Evolutionary conservation across 352 stramenopile genomes (phyloP), one percentile per base, ranked within the genome.

Genomic region (Aphanomyces stellatus): DNA sequence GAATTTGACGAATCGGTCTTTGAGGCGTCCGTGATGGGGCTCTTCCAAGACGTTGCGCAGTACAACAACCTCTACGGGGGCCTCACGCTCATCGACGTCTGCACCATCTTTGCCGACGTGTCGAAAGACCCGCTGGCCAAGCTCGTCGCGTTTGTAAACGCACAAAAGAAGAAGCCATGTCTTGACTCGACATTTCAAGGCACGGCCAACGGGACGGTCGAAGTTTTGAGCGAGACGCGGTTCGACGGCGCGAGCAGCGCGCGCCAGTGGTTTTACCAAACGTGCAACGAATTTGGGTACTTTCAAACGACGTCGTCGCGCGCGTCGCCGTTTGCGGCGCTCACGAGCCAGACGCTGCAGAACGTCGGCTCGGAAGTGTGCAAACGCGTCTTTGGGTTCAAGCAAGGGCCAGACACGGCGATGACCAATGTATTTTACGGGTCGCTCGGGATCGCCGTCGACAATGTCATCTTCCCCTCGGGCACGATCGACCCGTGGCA

Each of bases 261-360:
- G 33, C 80, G 84, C 13, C 84, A 92, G 71, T 96, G 88, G 88
- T 79, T 88, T 8, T 96, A 90, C 65, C 85, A 94, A 69, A 94
- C 86, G 22, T 96, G 88, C 74, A 95, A 93, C 68, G 86, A 96
- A 62, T 93, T 96, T 51, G 87, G 87, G 4, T 96, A 91, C 72
- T 93, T 91, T 66, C 85, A 94, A 66, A 91, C 82, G 24, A 81
- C 83, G 11, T 82, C 74, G 19, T 88, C 77, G 51, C 37, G 57
- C 3, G 71, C 65, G 25, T 87, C 85, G 51, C 86, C 82, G 8
- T 92, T 91, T 69, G 73, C 85, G 37, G 72, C 76, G 60, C 71
- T 96, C 25, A 82, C 72, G 61, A 80, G 77, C 2, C 74, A 89
- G n/a, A 92, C 85, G 0, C 74, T 87, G 66, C 74, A 78, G 27